Conservation (phyloP, 176 grass and related monocot genomes). For the Tillandsia fasciculata region DNA sequence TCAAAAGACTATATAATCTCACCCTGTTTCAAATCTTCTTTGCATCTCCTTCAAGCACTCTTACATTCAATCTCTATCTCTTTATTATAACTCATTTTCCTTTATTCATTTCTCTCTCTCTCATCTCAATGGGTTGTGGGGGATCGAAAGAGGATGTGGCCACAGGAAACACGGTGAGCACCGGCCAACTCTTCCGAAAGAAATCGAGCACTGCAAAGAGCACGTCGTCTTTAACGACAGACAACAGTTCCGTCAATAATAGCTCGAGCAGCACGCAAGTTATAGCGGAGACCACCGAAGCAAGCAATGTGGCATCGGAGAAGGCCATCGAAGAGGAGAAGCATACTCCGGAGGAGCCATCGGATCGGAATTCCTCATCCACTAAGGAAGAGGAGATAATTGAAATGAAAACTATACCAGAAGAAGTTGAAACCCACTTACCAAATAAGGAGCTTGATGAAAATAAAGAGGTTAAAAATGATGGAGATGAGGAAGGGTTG, state of each 20-base stretch:
- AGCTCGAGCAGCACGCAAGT: constrained; percentile 3
- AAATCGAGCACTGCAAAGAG: constrained; percentile 30
- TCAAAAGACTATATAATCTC: constrained; percentile 22
- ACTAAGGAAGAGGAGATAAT: constrained; percentile 7
- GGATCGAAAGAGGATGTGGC: constrained; percentile 73
- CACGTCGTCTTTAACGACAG: background rate
- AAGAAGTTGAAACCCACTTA: too few relatives aligned
- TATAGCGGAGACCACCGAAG: background rate
- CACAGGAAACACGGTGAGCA: constrained; percentile 43
- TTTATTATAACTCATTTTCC: constrained; percentile 5
- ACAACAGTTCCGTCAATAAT: constrained; percentile 4
- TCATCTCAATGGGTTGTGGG: constrained; percentile 68
- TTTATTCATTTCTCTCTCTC: constrained; percentile 17
- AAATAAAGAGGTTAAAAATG: background rate
- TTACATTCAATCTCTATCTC: constrained; percentile 1
- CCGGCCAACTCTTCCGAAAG: constrained; percentile 36
- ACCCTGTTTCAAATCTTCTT: constrained; percentile 15
- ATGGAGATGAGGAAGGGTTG: background rate
- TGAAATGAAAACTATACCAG: background rate
- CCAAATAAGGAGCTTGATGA: background rate
- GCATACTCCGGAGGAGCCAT: constrained; percentile 5
- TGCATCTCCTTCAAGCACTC: constrained; percentile 28
- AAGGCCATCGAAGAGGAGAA: constrained; percentile 11
- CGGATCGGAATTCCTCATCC: constrained; percentile 15
- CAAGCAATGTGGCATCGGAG: background rate